Evolutionary conservation across 805 yeast species (phyloP).

Genomic region (Blastobotrys peoriensis): DNA sequence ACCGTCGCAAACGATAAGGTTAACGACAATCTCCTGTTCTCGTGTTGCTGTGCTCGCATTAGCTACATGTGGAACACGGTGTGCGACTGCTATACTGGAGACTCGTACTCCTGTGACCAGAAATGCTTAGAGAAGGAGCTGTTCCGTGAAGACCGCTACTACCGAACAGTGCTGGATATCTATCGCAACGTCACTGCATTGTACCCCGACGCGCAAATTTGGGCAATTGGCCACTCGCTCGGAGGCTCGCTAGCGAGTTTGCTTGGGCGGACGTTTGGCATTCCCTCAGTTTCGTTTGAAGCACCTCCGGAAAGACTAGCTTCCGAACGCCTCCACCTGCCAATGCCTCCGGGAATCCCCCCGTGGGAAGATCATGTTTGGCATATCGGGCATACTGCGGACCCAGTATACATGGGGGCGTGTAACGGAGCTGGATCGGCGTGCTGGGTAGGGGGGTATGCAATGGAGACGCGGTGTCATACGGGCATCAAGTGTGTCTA

Average conservation of each 20-base stretch:
- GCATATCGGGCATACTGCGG: slow-evolving; percentile 97
- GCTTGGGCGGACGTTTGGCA: slow-evolving; percentile 81
- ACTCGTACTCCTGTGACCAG: slow-evolving; percentile 82
- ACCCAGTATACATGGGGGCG: slow-evolving; percentile 93
- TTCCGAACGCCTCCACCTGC: slow-evolving; percentile 76
- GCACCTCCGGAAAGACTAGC: slow-evolving; percentile 92
- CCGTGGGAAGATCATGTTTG: slow-evolving; percentile 72
- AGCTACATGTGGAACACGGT: slow-evolving; percentile 91
- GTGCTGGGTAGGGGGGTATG: slow-evolving; percentile 90
- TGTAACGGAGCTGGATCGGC: slow-evolving; percentile 90
- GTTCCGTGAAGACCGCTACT: slow-evolving; percentile 70
- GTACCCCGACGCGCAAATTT: slow-evolving; percentile 64
- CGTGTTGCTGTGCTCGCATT: slow-evolving; percentile 94
- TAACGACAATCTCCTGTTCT: slow-evolving; percentile 83
- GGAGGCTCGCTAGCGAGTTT: slow-evolving; percentile 84
- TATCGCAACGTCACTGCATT: slow-evolving; percentile 61
- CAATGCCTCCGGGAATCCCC: slow-evolving; percentile 88
- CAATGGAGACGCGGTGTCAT: slow-evolving; percentile 95
- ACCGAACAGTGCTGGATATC: slow-evolving; percentile 69
- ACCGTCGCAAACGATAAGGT: slow-evolving; percentile 75
- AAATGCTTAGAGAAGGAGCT: slow-evolving; percentile 76
- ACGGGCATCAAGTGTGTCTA: slow-evolving; percentile 82
- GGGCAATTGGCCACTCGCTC: slow-evolving; percentile 93
- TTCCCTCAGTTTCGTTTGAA: slow-evolving; percentile 85
- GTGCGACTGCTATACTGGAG: slow-evolving; percentile 79